Conservation (phyloP, 352 stramenopile genomes). For the Globisporangium camurandrum region DNA sequence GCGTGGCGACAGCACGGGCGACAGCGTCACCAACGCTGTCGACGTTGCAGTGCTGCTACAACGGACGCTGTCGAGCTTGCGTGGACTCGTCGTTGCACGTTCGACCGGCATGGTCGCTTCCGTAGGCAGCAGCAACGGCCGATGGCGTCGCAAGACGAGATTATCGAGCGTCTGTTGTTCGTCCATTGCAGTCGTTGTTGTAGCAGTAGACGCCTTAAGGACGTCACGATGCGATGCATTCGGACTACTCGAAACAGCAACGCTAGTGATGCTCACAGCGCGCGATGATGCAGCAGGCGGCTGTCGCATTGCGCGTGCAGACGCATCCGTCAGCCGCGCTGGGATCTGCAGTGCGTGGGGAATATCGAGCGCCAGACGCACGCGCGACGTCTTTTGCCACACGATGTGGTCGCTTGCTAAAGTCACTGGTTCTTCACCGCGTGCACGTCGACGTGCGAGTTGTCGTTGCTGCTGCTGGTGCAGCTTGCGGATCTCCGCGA, state of each 20-base stretch:
- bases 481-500: constrained; percentile 18
- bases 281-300: neutral
- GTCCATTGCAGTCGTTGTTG: neutral
- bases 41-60: neutral
- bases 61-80: neutral
- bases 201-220: neutral
- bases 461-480: constrained; percentile 14
- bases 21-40: neutral
- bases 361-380: constrained; percentile 32
- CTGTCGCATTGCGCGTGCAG: neutral
- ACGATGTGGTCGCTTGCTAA: constrained; percentile 22
- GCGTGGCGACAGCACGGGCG: constrained; percentile 3
- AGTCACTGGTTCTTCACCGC: neutral
- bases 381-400: constrained; percentile 38
- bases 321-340: constrained; percentile 4
- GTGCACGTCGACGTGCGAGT: neutral
- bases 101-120: constrained; percentile 3
- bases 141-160: neutral
- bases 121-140: constrained; percentile 1
- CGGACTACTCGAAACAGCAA: neutral
- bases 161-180: constrained; percentile 10
- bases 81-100: neutral
- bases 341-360: constrained; percentile 10
- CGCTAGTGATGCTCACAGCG: neutral
- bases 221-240: neutral